phyloP scores from a whole-genome alignment of 2,329 filamentous ascomycete genomes.

The Talaromyces sp. region DNA sequence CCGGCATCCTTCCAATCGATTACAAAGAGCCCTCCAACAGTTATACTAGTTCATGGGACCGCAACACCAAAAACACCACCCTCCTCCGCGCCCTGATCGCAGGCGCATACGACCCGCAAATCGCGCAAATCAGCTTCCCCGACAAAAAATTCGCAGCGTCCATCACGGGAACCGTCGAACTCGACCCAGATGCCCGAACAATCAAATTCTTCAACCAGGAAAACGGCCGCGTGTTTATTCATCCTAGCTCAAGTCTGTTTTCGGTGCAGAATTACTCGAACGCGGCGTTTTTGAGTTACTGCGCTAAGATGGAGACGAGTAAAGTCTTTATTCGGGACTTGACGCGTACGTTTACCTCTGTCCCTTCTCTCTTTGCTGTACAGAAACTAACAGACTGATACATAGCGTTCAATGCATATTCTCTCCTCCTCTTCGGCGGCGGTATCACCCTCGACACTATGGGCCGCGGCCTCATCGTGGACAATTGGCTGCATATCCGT shows the following conservation, averaged over 20 bases:
- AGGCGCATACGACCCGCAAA: slow-evolving; percentile 74
- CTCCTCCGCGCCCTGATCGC: slow-evolving; percentile 67
- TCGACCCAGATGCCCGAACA: slow-evolving; percentile 84
- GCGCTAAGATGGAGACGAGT: slow-evolving; percentile 82
- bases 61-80: slow-evolving; percentile 32
- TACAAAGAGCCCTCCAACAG: slow-evolving; percentile 33
- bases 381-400: not conserved
- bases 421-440: slow-evolving; percentile 81
- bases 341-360: slow-evolving; percentile 60
- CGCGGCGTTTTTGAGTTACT: slow-evolving; percentile 79
- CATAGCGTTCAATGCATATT: slow-evolving; percentile 75
- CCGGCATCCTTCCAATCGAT: slow-evolving; percentile 65
- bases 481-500: slow-evolving; percentile 79
- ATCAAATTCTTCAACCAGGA: slow-evolving; percentile 92
- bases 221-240: slow-evolving; percentile 83
- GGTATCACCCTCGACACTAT: slow-evolving; percentile 79
- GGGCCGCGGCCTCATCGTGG: slow-evolving; percentile 80
- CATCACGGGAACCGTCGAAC: slow-evolving; percentile 80
- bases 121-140: slow-evolving; percentile 86
- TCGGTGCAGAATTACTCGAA: slow-evolving; percentile 71
- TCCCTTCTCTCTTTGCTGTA: not conserved
- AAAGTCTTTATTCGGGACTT: slow-evolving; percentile 90
- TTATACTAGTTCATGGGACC: slow-evolving; percentile 34
- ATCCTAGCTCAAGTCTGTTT: slow-evolving; percentile 84
- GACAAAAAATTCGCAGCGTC: slow-evolving; percentile 92